These are phyloP conservation scores for Cystofilobasidium capitatum DNA, from an alignment of 768 basidiomycete species.

Conservation along the genomic window DNA sequence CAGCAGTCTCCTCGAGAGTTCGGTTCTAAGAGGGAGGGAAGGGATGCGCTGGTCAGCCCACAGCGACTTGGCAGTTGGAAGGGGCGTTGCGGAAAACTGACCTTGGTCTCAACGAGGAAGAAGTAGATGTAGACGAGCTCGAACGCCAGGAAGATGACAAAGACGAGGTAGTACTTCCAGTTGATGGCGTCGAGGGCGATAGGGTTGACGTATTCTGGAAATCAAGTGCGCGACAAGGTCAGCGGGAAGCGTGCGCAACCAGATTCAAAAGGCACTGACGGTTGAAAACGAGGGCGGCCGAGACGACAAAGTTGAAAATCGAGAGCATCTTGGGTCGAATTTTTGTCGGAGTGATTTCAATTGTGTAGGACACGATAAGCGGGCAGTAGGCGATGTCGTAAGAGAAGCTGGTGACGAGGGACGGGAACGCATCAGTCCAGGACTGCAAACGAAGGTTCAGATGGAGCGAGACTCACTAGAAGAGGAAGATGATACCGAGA, in stretches of 20 bases:
- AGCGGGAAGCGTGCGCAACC: background rate
- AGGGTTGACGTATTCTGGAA: conserved; percentile 52
- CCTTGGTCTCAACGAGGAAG: conserved; percentile 35
- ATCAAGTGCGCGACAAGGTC: background rate
- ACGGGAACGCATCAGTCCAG: background rate
- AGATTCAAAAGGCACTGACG: conserved; percentile 44
- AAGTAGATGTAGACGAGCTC: conserved; percentile 36
- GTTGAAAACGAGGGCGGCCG: conserved; percentile 73
- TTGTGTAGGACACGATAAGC: conserved; percentile 73
- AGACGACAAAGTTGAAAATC: conserved; percentile 43
- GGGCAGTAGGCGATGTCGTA: conserved; percentile 40
- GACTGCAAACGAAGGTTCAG: background rate
- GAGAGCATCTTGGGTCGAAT: conserved; percentile 4
- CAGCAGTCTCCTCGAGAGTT: conserved; percentile 72
- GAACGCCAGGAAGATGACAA: conserved; percentile 31
- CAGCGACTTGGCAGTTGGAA: background rate
- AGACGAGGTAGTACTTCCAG: conserved; percentile 41
- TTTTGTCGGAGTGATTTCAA: conserved; percentile 75
- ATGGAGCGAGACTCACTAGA: background rate
- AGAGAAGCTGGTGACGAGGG: background rate
- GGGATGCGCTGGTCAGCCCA: background rate
- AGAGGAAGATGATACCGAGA: background rate
- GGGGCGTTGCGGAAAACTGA: background rate
- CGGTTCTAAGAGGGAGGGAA: conserved; percentile 35
- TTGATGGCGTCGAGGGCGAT: conserved; percentile 54